These are phyloP conservation scores for Microdochium trichocladiopsis DNA, from an alignment of 2,329 filamentous ascomycete species.

Conservation along the genomic window DNA sequence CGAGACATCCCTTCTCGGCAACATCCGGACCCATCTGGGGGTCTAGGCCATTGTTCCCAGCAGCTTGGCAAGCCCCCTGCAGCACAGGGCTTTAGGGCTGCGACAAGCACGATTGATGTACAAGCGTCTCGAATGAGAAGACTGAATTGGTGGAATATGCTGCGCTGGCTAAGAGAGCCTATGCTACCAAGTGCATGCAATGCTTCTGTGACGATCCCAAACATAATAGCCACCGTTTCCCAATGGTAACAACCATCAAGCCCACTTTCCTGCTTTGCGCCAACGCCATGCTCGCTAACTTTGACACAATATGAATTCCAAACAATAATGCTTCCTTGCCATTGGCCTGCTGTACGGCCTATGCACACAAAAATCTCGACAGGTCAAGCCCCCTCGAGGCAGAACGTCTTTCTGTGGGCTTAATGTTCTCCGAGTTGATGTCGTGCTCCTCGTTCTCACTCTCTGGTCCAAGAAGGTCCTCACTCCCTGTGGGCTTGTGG, in stretches of 20 bases:
- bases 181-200: no score
- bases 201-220: neutral
- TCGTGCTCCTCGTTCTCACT: constrained; percentile 28
- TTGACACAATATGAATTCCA: neutral
- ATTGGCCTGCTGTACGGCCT: no score
- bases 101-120: no score
- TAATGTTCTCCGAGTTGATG: constrained; percentile 13
- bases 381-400: constrained; percentile 33
- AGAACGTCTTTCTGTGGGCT: constrained; percentile 6
- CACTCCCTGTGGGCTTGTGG: constrained; percentile 41
- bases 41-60: no score
- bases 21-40: no score
- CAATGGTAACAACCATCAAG: no score
- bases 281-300: neutral
- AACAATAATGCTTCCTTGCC: neutral
- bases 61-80: no score
- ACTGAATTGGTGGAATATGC: no score
- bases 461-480: constrained; percentile 48
- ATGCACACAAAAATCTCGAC: constrained; percentile 35
- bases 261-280: neutral
- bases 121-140: no score
- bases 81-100: no score
- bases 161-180: no score
- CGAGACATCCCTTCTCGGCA: no score
- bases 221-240: neutral